These are phyloP conservation scores for Bonia amplexicaulis DNA, from an alignment of 176 grass and related monocot genomes.

Conservation along the genomic window DNA sequence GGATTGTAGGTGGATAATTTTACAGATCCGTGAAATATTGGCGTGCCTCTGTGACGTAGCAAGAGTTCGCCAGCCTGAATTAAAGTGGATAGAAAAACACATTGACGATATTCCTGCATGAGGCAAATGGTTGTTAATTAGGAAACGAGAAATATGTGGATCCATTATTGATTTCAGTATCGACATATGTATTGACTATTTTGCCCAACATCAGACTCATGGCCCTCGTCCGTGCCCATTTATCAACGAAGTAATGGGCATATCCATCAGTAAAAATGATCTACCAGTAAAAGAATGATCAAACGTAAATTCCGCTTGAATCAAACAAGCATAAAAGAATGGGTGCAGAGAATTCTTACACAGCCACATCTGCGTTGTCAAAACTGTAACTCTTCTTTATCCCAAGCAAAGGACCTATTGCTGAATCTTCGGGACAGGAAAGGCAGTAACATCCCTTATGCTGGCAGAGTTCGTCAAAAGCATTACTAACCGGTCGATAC, in stretches of 20 bases:
- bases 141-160: neutral
- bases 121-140: neutral
- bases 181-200: neutral
- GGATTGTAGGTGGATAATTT: neutral
- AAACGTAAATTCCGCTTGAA: constrained; percentile 5
- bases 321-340: neutral
- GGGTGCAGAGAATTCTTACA: neutral
- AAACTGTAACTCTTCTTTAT: neutral
- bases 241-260: neutral
- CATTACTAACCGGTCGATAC: constrained; percentile 90
- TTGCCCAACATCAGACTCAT: neutral
- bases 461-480: constrained; percentile 84
- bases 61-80: neutral
- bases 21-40: neutral
- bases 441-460: constrained; percentile 92
- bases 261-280: neutral
- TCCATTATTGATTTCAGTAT: neutral
- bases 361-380: neutral
- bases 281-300: neutral
- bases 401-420: constrained; percentile 33
- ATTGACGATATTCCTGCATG: neutral
- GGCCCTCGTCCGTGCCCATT: neutral
- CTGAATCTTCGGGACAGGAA: constrained; percentile 87
- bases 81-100: neutral
- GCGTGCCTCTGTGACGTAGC: neutral